Evolutionary conservation across 2,329 filamentous ascomycete genomes (phyloP).

Genomic region (Trichophyton verrucosum): DNA sequence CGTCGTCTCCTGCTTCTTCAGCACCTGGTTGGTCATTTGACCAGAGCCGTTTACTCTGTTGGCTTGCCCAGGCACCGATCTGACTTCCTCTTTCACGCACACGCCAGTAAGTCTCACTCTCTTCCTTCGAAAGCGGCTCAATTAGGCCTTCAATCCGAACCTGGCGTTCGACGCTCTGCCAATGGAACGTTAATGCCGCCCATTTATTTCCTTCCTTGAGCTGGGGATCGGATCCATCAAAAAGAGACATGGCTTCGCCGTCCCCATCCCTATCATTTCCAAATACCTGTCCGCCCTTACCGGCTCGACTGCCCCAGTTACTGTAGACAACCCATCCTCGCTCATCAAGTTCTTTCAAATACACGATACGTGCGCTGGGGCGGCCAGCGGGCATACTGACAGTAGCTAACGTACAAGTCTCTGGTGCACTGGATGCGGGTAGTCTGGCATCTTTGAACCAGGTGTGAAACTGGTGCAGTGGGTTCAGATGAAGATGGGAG

Average conservation of each 20-base stretch:
- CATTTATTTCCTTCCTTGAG: conserved; percentile 48
- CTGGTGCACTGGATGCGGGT: conserved; percentile 57
- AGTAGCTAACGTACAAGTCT: conserved; percentile 79
- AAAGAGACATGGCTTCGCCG: background rate
- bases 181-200: conserved; percentile 81
- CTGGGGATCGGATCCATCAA: background rate
- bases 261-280: conserved; percentile 13
- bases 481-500: conserved; percentile 37
- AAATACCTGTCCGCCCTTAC: conserved; percentile 33
- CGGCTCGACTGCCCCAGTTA: conserved; percentile 66
- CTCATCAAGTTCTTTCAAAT: conserved; percentile 85
- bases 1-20: conserved; percentile 44
- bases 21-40: conserved; percentile 21
- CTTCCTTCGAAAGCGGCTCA: conserved; percentile 53
- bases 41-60: conserved; percentile 66
- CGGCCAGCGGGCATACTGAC: conserved; percentile 70
- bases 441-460: conserved; percentile 72
- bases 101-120: conserved; percentile 57
- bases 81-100: conserved; percentile 64
- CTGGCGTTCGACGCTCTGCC: conserved; percentile 75
- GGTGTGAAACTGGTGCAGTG: conserved; percentile 70
- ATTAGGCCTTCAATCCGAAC: conserved; percentile 74
- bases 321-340: conserved; percentile 81
- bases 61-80: conserved; percentile 86
- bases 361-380: conserved; percentile 75